These are phyloP conservation scores for Volvox carteri DNA, from an alignment of 163 green algal species.

Conservation along the genomic window DNA sequence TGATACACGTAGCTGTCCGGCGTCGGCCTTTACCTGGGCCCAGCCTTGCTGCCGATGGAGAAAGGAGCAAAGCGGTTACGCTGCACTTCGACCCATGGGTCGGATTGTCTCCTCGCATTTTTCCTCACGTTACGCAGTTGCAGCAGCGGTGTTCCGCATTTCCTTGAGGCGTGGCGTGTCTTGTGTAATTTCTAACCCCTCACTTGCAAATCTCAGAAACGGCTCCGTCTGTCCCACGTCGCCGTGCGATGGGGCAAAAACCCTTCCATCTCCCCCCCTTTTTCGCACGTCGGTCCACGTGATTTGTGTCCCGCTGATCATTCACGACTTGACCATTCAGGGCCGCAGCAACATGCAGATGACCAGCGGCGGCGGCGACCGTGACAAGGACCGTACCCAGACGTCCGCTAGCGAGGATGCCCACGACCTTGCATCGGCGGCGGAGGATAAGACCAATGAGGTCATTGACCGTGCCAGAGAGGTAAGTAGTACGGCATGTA, in stretches of 20 bases:
- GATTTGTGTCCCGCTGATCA: neutral
- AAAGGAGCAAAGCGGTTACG: too few species aligned
- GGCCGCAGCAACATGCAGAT: neutral
- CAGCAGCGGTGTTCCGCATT: too few species aligned
- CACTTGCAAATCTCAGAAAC: too few species aligned
- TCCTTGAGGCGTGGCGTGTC: too few species aligned
- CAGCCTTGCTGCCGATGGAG: too few species aligned
- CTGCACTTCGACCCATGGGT: too few species aligned
- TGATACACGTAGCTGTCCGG: too few species aligned
- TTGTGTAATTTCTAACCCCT: too few species aligned
- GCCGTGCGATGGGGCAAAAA: neutral
- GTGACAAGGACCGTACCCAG: conserved; percentile 45
- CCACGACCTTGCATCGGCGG: conserved; percentile 9
- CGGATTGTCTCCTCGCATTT: too few species aligned
- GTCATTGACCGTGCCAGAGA: conserved; percentile 7
- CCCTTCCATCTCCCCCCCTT: neutral
- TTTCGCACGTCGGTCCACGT: neutral
- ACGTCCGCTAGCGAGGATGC: conserved; percentile 37
- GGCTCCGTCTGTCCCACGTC: neutral
- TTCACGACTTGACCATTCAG: neutral
- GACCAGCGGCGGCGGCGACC: neutral
- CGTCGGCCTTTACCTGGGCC: too few species aligned
- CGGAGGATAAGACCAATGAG: conserved; percentile 35
- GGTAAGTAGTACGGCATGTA: neutral
- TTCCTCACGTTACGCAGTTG: too few species aligned